Evolutionary conservation across 805 yeast species (phyloP).

Genomic region (Lachancea fermentati): DNA sequence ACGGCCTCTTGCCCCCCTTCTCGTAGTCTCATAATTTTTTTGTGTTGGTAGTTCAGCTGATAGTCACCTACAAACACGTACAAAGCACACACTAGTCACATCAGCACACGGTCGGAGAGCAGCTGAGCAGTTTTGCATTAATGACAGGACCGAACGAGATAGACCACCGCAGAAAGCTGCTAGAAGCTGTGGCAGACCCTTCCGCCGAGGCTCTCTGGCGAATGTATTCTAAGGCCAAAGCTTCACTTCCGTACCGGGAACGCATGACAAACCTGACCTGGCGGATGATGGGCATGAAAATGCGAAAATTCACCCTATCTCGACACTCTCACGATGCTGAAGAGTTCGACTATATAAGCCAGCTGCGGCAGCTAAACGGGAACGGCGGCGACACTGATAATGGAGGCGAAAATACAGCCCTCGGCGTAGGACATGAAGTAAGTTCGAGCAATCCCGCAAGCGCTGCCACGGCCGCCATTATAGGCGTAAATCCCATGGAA

Average conservation of each 20-base stretch:
- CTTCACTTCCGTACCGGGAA: conserved; percentile 64
- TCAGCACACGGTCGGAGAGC: background rate
- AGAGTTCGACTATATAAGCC: conserved; percentile 6
- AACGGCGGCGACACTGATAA: background rate
- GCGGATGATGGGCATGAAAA: conserved; percentile 69
- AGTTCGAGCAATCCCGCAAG: no score
- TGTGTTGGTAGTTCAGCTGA: no score
- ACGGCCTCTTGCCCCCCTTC: background rate
- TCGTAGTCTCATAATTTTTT: background rate
- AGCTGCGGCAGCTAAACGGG: conserved; percentile 11
- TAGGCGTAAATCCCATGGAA: background rate
- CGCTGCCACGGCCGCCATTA: background rate
- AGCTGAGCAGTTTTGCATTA: background rate
- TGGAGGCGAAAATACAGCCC: background rate
- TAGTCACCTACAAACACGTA: no score
- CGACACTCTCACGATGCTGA: background rate
- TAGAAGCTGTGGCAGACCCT: conserved; percentile 33
- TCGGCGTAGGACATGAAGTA: background rate
- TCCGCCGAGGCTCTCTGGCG: conserved; percentile 63
- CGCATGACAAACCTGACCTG: conserved; percentile 84
- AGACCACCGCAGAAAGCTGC: conserved; percentile 11
- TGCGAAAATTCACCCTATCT: conserved; percentile 6
- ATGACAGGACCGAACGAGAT: conserved; percentile 4
- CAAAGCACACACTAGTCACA: background rate
- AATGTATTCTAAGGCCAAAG: conserved; percentile 72